These are phyloP conservation scores for Phytophthora pluvialis DNA, from an alignment of 352 stramenopile species.

Conservation along the genomic window DNA sequence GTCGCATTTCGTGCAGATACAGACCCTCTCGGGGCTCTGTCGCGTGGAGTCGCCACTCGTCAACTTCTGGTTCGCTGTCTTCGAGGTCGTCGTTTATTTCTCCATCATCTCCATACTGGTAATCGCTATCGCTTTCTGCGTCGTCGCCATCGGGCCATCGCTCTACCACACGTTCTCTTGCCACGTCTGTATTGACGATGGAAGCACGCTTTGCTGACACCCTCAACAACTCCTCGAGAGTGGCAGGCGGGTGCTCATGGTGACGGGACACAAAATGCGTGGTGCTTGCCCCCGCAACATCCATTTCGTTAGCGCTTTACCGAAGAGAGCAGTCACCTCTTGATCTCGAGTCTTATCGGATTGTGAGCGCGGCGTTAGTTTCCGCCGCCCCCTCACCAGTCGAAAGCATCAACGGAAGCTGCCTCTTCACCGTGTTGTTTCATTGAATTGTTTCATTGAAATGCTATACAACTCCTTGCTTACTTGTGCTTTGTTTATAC, in stretches of 20 bases:
- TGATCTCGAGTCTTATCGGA: slow-evolving; percentile 7
- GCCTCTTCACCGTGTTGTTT: slow-evolving; percentile 9
- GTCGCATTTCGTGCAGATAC: slow-evolving; percentile 37
- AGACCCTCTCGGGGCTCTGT: slow-evolving; percentile 32
- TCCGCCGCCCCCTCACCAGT: slow-evolving; percentile 21
- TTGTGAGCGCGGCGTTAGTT: slow-evolving; percentile 14
- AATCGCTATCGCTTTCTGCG: slow-evolving; percentile 40
- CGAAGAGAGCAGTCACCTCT: not conserved
- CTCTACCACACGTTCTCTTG: not conserved
- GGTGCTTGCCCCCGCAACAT: not conserved
- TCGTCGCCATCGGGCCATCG: not conserved
- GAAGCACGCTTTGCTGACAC: slow-evolving; percentile 8
- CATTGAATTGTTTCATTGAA: slow-evolving; percentile 22
- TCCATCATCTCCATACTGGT: slow-evolving; percentile 14
- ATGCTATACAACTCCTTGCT: slow-evolving; percentile 12
- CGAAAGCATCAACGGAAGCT: not conserved
- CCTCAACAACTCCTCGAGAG: slow-evolving; percentile 23
- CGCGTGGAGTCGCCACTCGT: slow-evolving; percentile 37
- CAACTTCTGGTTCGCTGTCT: slow-evolving; percentile 34
- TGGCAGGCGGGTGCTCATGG: slow-evolving; percentile 24
- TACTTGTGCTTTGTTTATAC: not conserved
- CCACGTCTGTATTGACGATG: not conserved
- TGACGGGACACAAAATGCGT: slow-evolving; percentile 25
- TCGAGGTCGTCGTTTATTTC: slow-evolving; percentile 28
- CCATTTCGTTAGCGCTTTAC: slow-evolving; percentile 10